phyloP scores from a whole-genome alignment of 83 land plant genomes.

The Picea abies region DNA sequence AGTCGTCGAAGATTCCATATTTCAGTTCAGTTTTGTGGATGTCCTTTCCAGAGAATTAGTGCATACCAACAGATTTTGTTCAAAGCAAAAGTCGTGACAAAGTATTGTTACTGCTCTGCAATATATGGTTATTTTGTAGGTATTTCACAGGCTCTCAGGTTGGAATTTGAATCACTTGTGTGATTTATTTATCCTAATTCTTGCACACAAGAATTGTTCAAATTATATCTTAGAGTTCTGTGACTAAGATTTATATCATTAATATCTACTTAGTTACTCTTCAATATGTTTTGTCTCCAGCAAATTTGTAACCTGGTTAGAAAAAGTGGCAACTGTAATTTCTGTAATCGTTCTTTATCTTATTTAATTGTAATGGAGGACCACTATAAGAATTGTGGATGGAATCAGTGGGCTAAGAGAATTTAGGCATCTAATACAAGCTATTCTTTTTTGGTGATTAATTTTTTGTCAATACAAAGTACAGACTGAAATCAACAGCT shows the following conservation, averaged over 20 bases:
- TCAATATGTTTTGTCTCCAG: too few relatives aligned
- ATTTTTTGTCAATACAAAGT: too few relatives aligned
- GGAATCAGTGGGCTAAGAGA: too few relatives aligned
- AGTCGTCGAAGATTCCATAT: background rate
- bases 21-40: background rate
- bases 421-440: too few relatives aligned
- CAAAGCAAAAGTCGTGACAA: background rate
- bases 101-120: background rate
- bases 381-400: too few relatives aligned
- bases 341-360: too few relatives aligned
- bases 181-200: conserved; percentile 1
- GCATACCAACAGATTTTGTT: background rate
- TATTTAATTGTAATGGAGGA: too few relatives aligned
- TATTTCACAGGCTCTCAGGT: background rate
- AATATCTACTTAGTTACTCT: too few relatives aligned
- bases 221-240: background rate
- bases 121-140: background rate
- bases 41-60: background rate
- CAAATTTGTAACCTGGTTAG: too few relatives aligned
- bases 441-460: too few relatives aligned
- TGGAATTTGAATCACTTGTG: conserved; percentile 1
- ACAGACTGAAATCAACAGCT: too few relatives aligned
- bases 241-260: background rate
- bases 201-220: background rate
- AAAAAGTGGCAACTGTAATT: too few relatives aligned